Evolutionary conservation across 179 eudicot species (phyloP).

Genomic region (Dionaea muscipula): DNA sequence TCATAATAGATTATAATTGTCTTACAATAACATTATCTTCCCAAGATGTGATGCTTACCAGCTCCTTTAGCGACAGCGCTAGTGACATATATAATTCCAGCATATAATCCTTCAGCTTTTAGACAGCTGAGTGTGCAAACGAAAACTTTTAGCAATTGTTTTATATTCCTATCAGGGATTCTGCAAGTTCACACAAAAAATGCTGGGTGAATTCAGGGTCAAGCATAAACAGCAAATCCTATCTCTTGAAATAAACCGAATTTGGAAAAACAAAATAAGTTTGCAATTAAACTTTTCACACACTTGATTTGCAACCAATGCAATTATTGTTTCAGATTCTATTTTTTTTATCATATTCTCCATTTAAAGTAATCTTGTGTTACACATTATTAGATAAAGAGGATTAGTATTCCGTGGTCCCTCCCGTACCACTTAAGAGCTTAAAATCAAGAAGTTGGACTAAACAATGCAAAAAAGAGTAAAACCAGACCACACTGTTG

Average conservation of each 20-base stretch:
- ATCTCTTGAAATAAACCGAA: neutral
- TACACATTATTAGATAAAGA: no score
- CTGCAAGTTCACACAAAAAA: slow-evolving; percentile 16
- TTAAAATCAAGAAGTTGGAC: no score
- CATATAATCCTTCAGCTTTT: slow-evolving; percentile 41
- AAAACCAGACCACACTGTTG: no score
- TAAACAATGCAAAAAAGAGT: no score
- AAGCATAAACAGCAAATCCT: neutral
- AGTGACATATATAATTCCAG: slow-evolving; percentile 47
- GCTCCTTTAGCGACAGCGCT: slow-evolving; percentile 89
- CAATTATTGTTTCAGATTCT: no score
- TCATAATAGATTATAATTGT: neutral
- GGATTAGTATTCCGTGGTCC: no score
- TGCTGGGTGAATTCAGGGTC: neutral
- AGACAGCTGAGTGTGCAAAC: slow-evolving; percentile 22
- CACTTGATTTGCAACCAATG: no score
- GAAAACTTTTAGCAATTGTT: slow-evolving; percentile 26
- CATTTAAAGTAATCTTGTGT: no score
- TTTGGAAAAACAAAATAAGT: neutral
- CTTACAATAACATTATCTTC: neutral
- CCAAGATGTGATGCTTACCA: slow-evolving; percentile 27
- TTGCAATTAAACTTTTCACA: no score
- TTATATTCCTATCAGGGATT: slow-evolving; percentile 23
- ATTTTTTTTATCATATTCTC: no score
- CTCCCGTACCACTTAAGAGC: no score